Conservation (phyloP, 2,329 filamentous ascomycete species). For the Aspergillus viridinutans region DNA sequence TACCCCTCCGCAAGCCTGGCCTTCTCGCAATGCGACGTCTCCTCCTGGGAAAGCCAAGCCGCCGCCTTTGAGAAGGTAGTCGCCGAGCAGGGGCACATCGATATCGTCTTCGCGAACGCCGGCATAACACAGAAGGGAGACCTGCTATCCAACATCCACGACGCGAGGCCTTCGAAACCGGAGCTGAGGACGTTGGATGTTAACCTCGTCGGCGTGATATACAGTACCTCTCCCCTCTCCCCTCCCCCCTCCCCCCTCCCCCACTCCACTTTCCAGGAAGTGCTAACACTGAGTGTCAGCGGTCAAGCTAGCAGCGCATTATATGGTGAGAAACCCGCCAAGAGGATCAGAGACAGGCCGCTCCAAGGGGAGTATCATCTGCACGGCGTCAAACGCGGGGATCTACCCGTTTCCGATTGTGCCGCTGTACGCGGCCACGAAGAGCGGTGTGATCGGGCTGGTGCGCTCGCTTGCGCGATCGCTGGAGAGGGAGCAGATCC, state of each 20-base stretch:
- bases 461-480: constrained; percentile 46
- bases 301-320: constrained; percentile 48
- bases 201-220: constrained; percentile 40
- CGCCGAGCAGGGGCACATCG: constrained; percentile 34
- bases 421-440: constrained; percentile 49
- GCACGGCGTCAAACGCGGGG: constrained; percentile 52
- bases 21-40: constrained; percentile 30
- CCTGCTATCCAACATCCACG: constrained; percentile 25
- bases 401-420: constrained; percentile 50
- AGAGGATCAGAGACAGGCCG: not conserved
- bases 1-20: constrained; percentile 23
- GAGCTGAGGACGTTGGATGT: constrained; percentile 34
- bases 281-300: constrained; percentile 28
- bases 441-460: constrained; percentile 48
- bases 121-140: constrained; percentile 45
- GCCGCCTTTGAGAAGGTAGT: constrained; percentile 32
- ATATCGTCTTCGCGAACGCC: constrained; percentile 50
- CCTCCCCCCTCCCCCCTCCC: too few relatives aligned
- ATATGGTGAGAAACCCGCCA: constrained; percentile 45
- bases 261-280: not conserved
- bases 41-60: constrained; percentile 34
- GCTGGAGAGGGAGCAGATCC: constrained; percentile 41
- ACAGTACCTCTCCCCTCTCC: constrained; percentile 32
- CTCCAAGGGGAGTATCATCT: constrained; percentile 47
- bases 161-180: constrained; percentile 34